These are phyloP conservation scores for Boeremia lycopersici DNA, from an alignment of 2,329 filamentous ascomycete genomes.

Conservation along the genomic window DNA sequence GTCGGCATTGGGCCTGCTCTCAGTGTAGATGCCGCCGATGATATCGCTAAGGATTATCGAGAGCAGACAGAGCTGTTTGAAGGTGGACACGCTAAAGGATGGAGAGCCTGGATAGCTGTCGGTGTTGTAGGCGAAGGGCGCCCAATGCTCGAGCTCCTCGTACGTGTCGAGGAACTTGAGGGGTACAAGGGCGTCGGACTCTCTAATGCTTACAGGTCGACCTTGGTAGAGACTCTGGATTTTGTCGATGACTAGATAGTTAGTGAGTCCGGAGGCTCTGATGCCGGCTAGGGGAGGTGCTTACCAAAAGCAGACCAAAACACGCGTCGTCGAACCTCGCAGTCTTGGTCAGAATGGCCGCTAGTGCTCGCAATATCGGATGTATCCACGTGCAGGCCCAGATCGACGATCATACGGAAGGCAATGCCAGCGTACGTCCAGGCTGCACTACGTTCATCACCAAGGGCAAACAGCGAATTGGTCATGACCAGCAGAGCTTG, in stretches of 20 bases:
- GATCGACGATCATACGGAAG: conserved; percentile 61
- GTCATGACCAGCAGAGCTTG: conserved; percentile 61
- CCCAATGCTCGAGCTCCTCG: conserved; percentile 61
- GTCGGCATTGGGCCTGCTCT: conserved; percentile 45
- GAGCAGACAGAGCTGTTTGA: conserved; percentile 51
- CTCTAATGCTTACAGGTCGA: conserved; percentile 55
- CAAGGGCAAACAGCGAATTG: conserved; percentile 56
- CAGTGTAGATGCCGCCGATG: conserved; percentile 46
- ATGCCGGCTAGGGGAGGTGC: background rate
- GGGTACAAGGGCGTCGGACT: conserved; percentile 54
- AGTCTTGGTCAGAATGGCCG: conserved; percentile 53
- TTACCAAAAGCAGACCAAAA: conserved; percentile 54
- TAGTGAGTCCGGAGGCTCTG: conserved; percentile 7
- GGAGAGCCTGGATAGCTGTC: conserved; percentile 42
- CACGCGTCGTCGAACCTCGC: conserved; percentile 53
- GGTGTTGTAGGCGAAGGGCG: conserved; percentile 50
- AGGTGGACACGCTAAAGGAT: conserved; percentile 53
- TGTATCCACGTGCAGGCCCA: conserved; percentile 58
- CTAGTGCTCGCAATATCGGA: conserved; percentile 36
- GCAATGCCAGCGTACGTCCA: conserved; percentile 65
- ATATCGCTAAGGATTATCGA: conserved; percentile 55
- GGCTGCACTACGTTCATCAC: conserved; percentile 57
- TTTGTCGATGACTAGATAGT: conserved; percentile 51
- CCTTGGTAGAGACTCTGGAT: conserved; percentile 63
- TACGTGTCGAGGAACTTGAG: conserved; percentile 57